A percentile compares a stretch with the other conserved stretches of the same genome.
These are phyloP conservation scores for Umbellularia californica DNA, from an alignment of 164 flowering plant species.

Conservation along the genomic window DNA sequence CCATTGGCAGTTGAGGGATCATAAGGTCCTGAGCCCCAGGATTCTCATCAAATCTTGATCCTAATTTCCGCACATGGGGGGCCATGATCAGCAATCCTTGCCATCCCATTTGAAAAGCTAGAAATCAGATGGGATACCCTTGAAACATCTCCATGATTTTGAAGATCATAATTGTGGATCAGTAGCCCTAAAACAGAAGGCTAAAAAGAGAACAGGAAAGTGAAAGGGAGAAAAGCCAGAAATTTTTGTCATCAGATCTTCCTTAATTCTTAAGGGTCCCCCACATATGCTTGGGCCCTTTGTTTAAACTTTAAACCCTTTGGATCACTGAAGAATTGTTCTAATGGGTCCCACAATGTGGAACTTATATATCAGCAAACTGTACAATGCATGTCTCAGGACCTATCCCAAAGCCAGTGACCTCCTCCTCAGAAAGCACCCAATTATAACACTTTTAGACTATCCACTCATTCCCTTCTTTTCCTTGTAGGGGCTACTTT, in stretches of 20 bases:
- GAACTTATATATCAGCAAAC: background rate
- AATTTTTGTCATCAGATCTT: background rate
- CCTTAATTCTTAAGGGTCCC: background rate
- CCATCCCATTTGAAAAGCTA: too few relatives aligned
- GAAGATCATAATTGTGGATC: background rate
- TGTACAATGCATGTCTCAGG: background rate
- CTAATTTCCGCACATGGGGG: too few relatives aligned
- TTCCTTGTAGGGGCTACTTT: background rate
- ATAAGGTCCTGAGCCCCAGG: background rate
- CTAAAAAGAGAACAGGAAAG: background rate
- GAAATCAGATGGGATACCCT: too few relatives aligned
- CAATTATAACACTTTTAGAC: slow-evolving; percentile 25
- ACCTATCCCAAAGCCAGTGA: slow-evolving; percentile 13
- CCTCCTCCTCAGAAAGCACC: slow-evolving; percentile 47
- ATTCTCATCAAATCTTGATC: too few relatives aligned
- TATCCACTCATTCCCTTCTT: slow-evolving; percentile 17
- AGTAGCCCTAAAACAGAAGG: background rate
- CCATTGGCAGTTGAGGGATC: background rate
- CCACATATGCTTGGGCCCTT: background rate
- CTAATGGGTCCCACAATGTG: background rate
- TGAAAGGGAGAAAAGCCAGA: background rate
- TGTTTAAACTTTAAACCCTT: background rate
- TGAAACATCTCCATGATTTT: too few relatives aligned
- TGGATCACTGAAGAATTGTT: background rate
- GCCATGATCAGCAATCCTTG: too few relatives aligned